Conservation (phyloP, 2,329 filamentous ascomycete genomes). For the Sporothrix inflata region DNA sequence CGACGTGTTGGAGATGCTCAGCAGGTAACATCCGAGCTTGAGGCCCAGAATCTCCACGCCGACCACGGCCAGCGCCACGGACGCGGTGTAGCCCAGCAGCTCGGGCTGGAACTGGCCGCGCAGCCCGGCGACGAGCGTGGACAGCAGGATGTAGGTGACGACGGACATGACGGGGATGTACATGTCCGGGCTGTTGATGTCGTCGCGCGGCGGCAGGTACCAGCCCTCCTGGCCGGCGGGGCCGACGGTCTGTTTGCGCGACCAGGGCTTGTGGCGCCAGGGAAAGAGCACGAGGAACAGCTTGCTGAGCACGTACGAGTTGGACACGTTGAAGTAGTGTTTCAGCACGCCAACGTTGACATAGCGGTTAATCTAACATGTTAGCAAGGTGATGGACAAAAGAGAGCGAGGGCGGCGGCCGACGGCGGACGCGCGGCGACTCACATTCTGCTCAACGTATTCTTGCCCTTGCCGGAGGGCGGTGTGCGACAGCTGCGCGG, state of each 20-base stretch:
- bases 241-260: slow-evolving; percentile 78
- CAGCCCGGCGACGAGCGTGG: slow-evolving; percentile 85
- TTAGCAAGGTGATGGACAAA: not conserved
- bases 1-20: slow-evolving; percentile 91
- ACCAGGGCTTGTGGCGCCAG: slow-evolving; percentile 98
- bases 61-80: slow-evolving; percentile 80
- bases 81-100: slow-evolving; percentile 85
- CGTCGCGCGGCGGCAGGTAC: slow-evolving; percentile 90
- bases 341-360: slow-evolving; percentile 90
- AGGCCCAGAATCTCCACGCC: slow-evolving; percentile 85
- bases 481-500: slow-evolving; percentile 89
- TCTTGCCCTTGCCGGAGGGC: slow-evolving; percentile 91
- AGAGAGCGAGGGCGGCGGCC: not conserved
- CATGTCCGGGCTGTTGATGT: slow-evolving; percentile 98
- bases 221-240: slow-evolving; percentile 71
- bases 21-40: slow-evolving; percentile 89
- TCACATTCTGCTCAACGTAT: slow-evolving; percentile 91
- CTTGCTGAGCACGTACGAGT: slow-evolving; percentile 94
- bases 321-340: slow-evolving; percentile 99
- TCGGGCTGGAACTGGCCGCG: slow-evolving; percentile 93
- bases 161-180: slow-evolving; percentile 99
- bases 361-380: slow-evolving; percentile 63
- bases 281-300: slow-evolving; percentile 92
- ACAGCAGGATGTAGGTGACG: slow-evolving; percentile 95
- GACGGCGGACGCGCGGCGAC: not conserved